phyloP scores from a whole-genome alignment of 2,329 filamentous ascomycete species.

The Ophiostoma tasmaniense region DNA sequence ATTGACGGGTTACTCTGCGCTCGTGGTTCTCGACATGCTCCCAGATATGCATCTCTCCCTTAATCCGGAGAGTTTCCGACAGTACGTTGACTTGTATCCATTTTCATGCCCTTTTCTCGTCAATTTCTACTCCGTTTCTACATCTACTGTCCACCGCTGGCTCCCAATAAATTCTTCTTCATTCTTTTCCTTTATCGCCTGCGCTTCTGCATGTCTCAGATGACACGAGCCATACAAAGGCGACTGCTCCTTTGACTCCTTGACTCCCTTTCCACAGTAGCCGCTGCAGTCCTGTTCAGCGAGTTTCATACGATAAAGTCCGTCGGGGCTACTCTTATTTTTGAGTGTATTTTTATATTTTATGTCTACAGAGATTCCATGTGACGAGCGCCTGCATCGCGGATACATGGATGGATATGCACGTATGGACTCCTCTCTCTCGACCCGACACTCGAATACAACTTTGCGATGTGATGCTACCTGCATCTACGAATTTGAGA shows the following conservation, averaged over 20 bases:
- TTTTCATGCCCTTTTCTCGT: background rate
- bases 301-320: background rate
- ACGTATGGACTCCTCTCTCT: background rate
- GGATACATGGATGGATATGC: background rate
- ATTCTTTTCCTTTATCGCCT: constrained; percentile 3
- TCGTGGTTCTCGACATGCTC: background rate
- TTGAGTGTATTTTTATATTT: no score
- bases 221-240: background rate
- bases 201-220: constrained; percentile 15
- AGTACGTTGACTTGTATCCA: background rate
- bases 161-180: background rate
- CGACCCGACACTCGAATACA: background rate
- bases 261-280: background rate
- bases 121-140: background rate
- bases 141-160: background rate
- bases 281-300: background rate
- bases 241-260: background rate
- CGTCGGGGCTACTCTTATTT: background rate
- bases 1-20: background rate
- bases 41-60: background rate
- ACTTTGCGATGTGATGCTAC: background rate
- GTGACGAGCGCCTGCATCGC: background rate
- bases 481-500: background rate
- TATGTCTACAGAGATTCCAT: background rate
- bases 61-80: background rate